Evolutionary conservation across 371 early-diverging fungal species (phyloP).

Genomic region (Apophysomyces variabilis): DNA sequence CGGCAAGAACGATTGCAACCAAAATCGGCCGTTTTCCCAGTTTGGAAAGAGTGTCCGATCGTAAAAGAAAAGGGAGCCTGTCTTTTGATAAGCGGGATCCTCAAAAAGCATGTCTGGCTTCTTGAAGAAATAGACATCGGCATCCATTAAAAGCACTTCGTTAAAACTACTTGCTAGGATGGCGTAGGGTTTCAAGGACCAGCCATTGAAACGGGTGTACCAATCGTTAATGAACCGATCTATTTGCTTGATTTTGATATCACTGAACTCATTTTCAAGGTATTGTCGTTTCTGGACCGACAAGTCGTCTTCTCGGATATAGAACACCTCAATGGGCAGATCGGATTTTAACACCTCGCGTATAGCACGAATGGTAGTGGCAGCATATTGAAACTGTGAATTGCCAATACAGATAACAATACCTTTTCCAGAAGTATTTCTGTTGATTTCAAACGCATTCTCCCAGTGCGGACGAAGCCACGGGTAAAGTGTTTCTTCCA

Average conservation of each 20-base stretch:
- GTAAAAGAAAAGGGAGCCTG: constrained; percentile 60
- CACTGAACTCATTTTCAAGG: constrained; percentile 29
- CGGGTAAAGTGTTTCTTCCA: constrained; percentile 31
- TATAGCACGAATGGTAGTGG: constrained; percentile 26
- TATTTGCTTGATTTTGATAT: constrained; percentile 49
- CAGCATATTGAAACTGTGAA: constrained; percentile 34
- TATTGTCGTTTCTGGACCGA: constrained; percentile 34
- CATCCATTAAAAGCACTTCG: constrained; percentile 67
- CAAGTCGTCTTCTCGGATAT: constrained; percentile 61
- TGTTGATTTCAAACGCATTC: constrained; percentile 32
- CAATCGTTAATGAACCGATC: constrained; percentile 39
- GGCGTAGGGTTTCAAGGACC: constrained; percentile 65
- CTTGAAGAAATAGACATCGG: constrained; percentile 69
- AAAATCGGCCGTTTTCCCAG: constrained; percentile 33
- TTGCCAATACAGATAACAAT: constrained; percentile 39
- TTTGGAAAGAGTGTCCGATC: constrained; percentile 53
- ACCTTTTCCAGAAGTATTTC: constrained; percentile 26
- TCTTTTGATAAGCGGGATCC: constrained; percentile 43
- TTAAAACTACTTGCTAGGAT: constrained; percentile 62
- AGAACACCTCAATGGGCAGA: constrained; percentile 70
- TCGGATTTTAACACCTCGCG: constrained; percentile 52
- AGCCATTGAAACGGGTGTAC: constrained; percentile 47
- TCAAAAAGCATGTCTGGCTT: constrained; percentile 56
- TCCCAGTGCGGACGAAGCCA: constrained; percentile 34
- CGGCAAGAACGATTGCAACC: constrained; percentile 39